Conservation (phyloP, 208 protist species). For the Trypanosoma scelopori region DNA sequence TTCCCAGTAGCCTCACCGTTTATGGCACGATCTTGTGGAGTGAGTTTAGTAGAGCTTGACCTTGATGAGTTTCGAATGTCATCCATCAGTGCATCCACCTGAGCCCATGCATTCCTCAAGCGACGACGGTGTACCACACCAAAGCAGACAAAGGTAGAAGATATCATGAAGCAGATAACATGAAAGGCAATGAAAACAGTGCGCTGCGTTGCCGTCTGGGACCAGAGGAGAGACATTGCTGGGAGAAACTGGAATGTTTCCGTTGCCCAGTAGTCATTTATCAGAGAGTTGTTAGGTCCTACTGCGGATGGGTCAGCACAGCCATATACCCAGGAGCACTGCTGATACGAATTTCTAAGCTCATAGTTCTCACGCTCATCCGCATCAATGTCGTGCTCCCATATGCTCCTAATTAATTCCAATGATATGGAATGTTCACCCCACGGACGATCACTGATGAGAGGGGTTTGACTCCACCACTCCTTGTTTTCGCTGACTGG, state of each 20-base stretch:
- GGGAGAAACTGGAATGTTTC: constrained; percentile 6
- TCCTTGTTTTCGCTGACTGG: no score
- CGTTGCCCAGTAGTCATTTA: neutral
- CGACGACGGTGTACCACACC: constrained; percentile 42
- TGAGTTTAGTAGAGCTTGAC: constrained; percentile 5
- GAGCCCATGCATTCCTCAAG: constrained; percentile 58
- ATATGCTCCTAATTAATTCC: constrained; percentile 2
- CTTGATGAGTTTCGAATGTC: constrained; percentile 11
- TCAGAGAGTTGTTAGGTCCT: constrained; percentile 2
- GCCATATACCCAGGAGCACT: constrained; percentile 18
- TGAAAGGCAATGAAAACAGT: constrained; percentile 38
- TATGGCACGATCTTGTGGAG: neutral
- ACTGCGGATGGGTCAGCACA: neutral
- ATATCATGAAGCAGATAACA: constrained; percentile 40
- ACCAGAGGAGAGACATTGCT: neutral
- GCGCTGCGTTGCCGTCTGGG: constrained; percentile 2
- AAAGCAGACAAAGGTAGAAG: constrained; percentile 45
- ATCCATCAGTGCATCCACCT: constrained; percentile 36
- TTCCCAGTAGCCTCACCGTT: neutral
- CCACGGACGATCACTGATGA: constrained; percentile 4
- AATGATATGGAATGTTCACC: neutral
- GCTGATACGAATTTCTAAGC: constrained; percentile 18
- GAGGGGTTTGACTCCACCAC: neutral
- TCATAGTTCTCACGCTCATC: constrained; percentile 27
- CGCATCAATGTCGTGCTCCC: constrained; percentile 24